These are phyloP conservation scores for Oryza longistaminata DNA, from an alignment of 176 grass and related monocot species.

Conservation along the genomic window DNA sequence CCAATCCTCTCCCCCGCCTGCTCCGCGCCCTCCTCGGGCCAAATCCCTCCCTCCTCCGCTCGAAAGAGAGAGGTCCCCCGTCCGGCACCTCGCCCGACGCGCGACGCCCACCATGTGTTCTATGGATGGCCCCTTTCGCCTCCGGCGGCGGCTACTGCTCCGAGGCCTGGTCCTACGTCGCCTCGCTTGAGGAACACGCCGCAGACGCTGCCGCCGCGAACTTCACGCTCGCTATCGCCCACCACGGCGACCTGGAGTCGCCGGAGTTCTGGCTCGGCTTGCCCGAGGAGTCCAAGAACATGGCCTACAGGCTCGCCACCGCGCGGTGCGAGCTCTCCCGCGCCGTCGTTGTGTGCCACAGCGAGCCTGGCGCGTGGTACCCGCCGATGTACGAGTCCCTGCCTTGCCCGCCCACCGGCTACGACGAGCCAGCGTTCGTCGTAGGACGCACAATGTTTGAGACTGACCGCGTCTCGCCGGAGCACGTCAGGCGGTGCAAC, in stretches of 20 bases:
- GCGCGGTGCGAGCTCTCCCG: constrained; percentile 40
- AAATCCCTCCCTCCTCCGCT: not conserved
- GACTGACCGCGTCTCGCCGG: constrained; percentile 58
- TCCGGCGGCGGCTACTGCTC: constrained; percentile 78
- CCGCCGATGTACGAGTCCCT: constrained; percentile 60
- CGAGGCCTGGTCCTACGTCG: constrained; percentile 72
- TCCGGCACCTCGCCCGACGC: not conserved
- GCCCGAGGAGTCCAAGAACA: constrained; percentile 47
- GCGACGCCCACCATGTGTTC: constrained; percentile 70
- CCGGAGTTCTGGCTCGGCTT: constrained; percentile 65
- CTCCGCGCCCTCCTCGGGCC: constrained; percentile 2
- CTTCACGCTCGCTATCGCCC: constrained; percentile 50
- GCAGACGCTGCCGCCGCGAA: not conserved
- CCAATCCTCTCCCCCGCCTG: constrained; percentile 23
- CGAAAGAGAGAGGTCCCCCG: not conserved
- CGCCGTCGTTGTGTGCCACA: constrained; percentile 67
- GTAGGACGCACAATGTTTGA: constrained; percentile 79
- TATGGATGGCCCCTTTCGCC: constrained; percentile 78
- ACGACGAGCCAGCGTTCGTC: constrained; percentile 52
- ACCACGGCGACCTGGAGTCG: constrained; percentile 67
- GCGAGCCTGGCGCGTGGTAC: constrained; percentile 72
- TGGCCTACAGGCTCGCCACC: constrained; percentile 50
- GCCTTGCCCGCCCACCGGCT: constrained; percentile 62
- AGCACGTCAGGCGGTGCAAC: constrained; percentile 67
- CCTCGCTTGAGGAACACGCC: constrained; percentile 27